phyloP scores from a whole-genome alignment of 306 rosid genomes.

The Medicago arabica region DNA sequence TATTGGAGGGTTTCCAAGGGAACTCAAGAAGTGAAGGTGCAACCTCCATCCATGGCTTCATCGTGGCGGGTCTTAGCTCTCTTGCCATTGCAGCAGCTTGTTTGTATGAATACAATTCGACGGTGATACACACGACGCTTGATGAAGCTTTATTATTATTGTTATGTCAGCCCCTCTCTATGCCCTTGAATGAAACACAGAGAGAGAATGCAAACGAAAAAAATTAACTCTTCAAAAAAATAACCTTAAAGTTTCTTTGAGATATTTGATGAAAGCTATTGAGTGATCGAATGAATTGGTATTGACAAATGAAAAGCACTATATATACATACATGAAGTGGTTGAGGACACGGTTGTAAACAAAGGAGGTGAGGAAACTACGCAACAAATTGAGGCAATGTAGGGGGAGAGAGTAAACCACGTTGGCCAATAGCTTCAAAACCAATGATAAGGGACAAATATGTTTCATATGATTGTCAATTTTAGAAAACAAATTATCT shows the following conservation, averaged over 20 bases:
- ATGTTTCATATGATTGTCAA: not conserved
- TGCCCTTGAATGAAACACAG: conserved; percentile 34
- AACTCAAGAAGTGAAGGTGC: conserved; percentile 56
- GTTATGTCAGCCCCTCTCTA: conserved; percentile 35
- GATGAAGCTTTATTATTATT: conserved; percentile 32
- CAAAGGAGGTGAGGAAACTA: not conserved
- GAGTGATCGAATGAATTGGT: conserved; percentile 1
- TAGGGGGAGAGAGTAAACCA: not conserved
- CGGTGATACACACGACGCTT: not conserved
- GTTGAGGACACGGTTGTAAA: not conserved
- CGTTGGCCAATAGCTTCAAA: not conserved
- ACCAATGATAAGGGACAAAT: not conserved
- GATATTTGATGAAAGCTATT: conserved; percentile 7
- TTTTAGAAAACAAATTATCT: too few relatives aligned
- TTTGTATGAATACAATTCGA: not conserved
- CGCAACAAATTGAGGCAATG: conserved; percentile 8
- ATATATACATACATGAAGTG: not conserved
- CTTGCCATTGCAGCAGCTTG: conserved; percentile 42
- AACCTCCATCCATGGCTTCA: conserved; percentile 63
- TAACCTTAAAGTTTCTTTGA: not conserved
- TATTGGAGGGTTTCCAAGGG: conserved; percentile 45
- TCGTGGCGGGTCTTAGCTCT: conserved; percentile 31
- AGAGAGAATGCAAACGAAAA: conserved; percentile 22
- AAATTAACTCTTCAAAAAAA: not conserved
- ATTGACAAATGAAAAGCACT: not conserved